A percentile compares a stretch with the other conserved stretches of the same genome.
Evolutionary conservation across 2,329 filamentous ascomycete species (phyloP).

Genomic region (Atkinsonella texensis): DNA sequence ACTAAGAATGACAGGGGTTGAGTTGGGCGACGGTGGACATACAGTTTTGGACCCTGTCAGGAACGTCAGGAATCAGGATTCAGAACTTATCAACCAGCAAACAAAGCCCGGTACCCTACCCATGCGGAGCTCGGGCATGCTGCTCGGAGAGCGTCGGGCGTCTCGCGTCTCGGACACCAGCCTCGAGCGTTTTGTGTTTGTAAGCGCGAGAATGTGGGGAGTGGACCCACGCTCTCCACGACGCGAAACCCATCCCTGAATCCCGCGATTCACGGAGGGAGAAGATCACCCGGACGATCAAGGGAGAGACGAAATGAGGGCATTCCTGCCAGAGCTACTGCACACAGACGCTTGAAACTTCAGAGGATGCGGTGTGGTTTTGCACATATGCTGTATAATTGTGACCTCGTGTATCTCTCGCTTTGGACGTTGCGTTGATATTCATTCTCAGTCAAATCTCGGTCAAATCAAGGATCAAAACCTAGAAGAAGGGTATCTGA

Average conservation of each 20-base stretch:
- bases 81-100: slow-evolving; percentile 21
- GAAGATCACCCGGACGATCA: neutral
- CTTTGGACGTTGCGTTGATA: too few species aligned
- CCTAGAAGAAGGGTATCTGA: too few species aligned
- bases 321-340: too few species aligned
- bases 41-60: slow-evolving; percentile 5
- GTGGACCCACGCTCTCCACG: neutral
- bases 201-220: neutral
- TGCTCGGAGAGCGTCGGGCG: slow-evolving; percentile 12
- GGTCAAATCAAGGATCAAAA: too few species aligned
- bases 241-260: neutral
- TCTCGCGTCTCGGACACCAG: slow-evolving; percentile 10
- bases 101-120: slow-evolving; percentile 6
- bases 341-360: too few species aligned
- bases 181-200: neutral
- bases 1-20: neutral
- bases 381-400: too few species aligned
- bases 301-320: too few species aligned
- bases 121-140: slow-evolving; percentile 7
- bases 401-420: too few species aligned
- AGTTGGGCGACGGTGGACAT: neutral
- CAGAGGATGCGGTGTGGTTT: too few species aligned
- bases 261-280: neutral
- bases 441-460: too few species aligned
- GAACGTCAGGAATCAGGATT: slow-evolving; percentile 6